Conservation (phyloP, 495 filamentous ascomycete genomes). For the Neurospora sp. region DNA sequence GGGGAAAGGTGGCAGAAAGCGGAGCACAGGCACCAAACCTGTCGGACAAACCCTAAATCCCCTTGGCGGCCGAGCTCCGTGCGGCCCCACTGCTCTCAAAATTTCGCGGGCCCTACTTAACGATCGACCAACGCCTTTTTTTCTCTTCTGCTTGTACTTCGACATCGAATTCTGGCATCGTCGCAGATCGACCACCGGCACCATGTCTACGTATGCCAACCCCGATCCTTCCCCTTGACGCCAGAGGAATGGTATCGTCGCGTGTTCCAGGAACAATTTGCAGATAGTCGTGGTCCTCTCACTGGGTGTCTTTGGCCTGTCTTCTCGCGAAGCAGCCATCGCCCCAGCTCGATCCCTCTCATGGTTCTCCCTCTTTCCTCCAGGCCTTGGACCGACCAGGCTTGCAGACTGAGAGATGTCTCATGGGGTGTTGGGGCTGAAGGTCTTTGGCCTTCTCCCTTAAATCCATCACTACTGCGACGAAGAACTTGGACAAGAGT, state of each 20-base stretch:
- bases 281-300: conserved; percentile 69
- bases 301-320: conserved; percentile 49
- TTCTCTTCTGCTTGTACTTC: conserved; percentile 4
- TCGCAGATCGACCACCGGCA: conserved; percentile 31
- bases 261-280: conserved; percentile 38
- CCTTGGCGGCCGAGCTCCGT: not conserved
- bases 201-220: conserved; percentile 58
- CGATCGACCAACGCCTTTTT: conserved; percentile 12
- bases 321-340: conserved; percentile 19
- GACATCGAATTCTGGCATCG: conserved; percentile 6
- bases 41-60: conserved; percentile 23
- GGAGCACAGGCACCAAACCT: conserved; percentile 6
- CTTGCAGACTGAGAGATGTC: conserved; percentile 42
- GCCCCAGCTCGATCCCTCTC: conserved; percentile 76
- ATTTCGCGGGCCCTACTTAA: conserved; percentile 5
- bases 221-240: conserved; percentile 34
- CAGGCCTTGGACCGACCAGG: conserved; percentile 33
- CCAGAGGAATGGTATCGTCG: conserved; percentile 41
- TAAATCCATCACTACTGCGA: conserved; percentile 67
- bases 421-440: conserved; percentile 71
- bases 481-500: conserved; percentile 1
- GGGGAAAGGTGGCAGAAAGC: conserved; percentile 17
- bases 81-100: conserved; percentile 11
- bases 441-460: conserved; percentile 61
- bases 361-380: conserved; percentile 42